Evolutionary conservation across 2,329 filamentous ascomycete species (phyloP).

Genomic region (Penicillium sumatraense): DNA sequence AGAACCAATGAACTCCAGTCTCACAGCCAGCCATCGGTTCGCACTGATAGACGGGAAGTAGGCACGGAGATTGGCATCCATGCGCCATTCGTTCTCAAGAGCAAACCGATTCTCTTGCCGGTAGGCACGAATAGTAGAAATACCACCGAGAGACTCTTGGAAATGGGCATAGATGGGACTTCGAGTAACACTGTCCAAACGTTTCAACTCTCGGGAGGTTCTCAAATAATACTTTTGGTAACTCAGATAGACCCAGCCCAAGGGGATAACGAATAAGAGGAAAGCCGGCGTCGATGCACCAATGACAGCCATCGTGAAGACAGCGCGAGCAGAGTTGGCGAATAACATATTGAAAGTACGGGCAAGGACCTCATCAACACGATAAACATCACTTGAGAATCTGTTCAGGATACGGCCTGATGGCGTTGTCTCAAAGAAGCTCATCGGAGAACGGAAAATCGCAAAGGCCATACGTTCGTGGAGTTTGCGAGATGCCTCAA

Average conservation of each 20-base stretch:
- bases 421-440: conserved; percentile 96
- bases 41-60: conserved; percentile 97
- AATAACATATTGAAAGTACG: conserved; percentile 98
- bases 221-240: conserved; percentile 97
- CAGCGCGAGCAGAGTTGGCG: conserved; percentile 72
- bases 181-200: conserved; percentile 90
- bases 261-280: conserved; percentile 76
- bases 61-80: conserved; percentile 90
- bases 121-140: conserved; percentile 95
- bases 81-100: conserved; percentile 94
- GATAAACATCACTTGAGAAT: conserved; percentile 76
- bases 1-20: conserved; percentile 93
- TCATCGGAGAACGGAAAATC: conserved; percentile 98
- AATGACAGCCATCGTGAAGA: conserved; percentile 87
- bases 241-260: conserved; percentile 81
- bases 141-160: conserved; percentile 92
- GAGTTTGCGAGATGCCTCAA: conserved; percentile 95
- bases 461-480: conserved; percentile 97
- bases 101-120: conserved; percentile 85
- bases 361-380: conserved; percentile 88
- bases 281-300: conserved; percentile 81
- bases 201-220: conserved; percentile 94
- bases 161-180: conserved; percentile 99
- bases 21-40: conserved; percentile 90
- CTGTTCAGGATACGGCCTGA: conserved; percentile 95